These are phyloP conservation scores for Kernera saxatilis DNA, from an alignment of 345 rosid species.

Conservation along the genomic window DNA sequence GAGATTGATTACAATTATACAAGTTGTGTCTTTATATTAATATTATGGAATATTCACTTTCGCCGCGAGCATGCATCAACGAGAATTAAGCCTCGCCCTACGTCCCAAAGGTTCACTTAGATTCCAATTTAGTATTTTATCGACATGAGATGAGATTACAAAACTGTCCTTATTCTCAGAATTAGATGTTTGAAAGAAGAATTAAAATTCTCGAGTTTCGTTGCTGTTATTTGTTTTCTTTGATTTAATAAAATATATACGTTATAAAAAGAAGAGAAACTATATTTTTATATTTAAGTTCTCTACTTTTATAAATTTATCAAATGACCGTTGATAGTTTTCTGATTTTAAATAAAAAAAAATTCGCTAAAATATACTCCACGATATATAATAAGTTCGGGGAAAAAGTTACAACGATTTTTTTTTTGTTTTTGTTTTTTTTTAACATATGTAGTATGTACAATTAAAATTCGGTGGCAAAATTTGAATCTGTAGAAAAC, in stretches of 20 bases:
- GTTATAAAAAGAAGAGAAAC: background rate
- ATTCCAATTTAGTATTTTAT: conserved; percentile 10
- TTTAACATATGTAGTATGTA: too few relatives aligned
- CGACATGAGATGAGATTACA: background rate
- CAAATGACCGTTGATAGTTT: background rate
- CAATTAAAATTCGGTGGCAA: too few relatives aligned
- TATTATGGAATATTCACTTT: conserved; percentile 36
- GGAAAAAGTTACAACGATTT: background rate
- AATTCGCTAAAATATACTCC: background rate
- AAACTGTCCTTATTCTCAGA: background rate
- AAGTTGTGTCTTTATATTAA: conserved; percentile 12
- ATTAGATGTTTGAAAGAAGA: background rate
- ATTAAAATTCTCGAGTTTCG: background rate
- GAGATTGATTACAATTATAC: conserved; percentile 44
- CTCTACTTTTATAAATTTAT: background rate
- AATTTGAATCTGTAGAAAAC: too few relatives aligned
- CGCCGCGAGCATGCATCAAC: conserved; percentile 54
- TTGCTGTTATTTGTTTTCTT: background rate
- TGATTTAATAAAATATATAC: background rate
- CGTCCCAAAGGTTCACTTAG: conserved; percentile 57
- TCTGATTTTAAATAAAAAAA: background rate
- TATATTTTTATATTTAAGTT: background rate
- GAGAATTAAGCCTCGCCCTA: conserved; percentile 33
- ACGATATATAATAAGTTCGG: background rate
- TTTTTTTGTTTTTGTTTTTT: too few relatives aligned